phyloP scores from a whole-genome alignment of 1,284 basidiomycete species.

The Cutaneotrichosporon dermatis region DNA sequence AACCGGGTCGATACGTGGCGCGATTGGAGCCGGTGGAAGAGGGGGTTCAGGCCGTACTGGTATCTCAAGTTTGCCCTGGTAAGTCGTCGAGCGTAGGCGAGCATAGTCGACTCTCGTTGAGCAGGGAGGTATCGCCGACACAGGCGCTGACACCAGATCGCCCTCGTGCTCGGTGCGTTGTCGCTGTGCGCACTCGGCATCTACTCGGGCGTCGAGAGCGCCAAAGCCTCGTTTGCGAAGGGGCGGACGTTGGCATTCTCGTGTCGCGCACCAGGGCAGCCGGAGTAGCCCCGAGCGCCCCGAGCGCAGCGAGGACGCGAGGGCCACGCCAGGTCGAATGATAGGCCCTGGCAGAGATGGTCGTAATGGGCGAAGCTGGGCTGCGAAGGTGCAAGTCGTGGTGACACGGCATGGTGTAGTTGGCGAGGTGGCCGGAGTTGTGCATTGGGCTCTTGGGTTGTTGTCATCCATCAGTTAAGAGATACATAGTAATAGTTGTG shows the following conservation, averaged over 20 bases:
- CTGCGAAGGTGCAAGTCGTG: no score
- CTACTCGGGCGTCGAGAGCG: constrained; percentile 14
- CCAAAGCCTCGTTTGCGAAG: constrained; percentile 3
- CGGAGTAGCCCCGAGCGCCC: neutral
- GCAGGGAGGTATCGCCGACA: no score
- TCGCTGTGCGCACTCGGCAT: constrained; percentile 12
- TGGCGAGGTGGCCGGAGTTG: no score
- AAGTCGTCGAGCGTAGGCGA: neutral
- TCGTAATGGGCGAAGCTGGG: no score
- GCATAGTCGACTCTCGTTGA: no score
- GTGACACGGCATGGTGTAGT: no score
- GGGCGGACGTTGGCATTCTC: constrained; percentile 14
- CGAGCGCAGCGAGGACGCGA: no score
- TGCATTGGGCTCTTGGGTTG: no score
- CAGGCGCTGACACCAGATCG: neutral
- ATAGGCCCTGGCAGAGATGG: no score
- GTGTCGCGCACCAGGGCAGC: constrained; percentile 20
- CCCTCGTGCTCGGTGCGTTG: constrained; percentile 10
- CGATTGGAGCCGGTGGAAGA: constrained; percentile 15
- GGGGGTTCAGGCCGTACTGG: constrained; percentile 19
- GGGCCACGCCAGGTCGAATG: no score
- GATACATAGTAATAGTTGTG: no score
- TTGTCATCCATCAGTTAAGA: no score
- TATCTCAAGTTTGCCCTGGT: constrained; percentile 15
- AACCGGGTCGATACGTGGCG: constrained; percentile 18